A percentile compares a stretch with the other conserved stretches of the same genome.
phyloP scores from a whole-genome alignment of 2,329 filamentous ascomycete species.

The Clarireedia paspali region DNA sequence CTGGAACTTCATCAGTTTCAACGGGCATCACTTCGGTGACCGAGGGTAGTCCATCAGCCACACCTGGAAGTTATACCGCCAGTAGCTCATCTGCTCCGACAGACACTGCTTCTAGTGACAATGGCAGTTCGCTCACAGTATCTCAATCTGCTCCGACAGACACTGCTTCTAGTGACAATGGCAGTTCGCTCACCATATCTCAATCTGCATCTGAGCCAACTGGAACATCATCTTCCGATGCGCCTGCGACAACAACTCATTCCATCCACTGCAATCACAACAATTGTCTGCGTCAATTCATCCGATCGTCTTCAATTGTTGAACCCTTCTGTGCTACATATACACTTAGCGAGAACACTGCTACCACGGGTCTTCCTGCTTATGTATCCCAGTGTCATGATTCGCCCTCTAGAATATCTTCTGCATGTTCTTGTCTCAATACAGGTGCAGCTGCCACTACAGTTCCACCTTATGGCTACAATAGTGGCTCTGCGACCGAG shows the following conservation, averaged over 20 bases:
- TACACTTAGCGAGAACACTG: constrained; percentile 16
- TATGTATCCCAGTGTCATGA: constrained; percentile 20
- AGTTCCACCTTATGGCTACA: not conserved
- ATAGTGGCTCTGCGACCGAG: not conserved
- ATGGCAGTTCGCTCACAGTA: not conserved
- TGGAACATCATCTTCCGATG: not conserved
- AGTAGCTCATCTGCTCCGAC: not conserved
- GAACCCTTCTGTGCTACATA: constrained; percentile 22
- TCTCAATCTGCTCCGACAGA: not conserved
- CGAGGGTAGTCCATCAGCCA: not conserved
- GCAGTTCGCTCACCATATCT: not conserved
- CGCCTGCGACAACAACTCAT: constrained; percentile 1
- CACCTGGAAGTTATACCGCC: not conserved
- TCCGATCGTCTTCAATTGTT: constrained; percentile 13
- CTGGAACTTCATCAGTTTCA: constrained; percentile 1
- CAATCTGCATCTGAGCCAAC: not conserved
- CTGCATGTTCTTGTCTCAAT: constrained; percentile 21
- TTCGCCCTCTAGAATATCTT: constrained; percentile 18
- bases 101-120: not conserved
- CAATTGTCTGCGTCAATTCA: constrained; percentile 23
- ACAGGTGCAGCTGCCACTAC: not conserved
- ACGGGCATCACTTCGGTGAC: not conserved
- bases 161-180: not conserved
- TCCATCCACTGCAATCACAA: constrained; percentile 18
- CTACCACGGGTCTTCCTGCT: constrained; percentile 16